Evolutionary conservation across 2,329 filamentous ascomycete species (phyloP), one percentile per base, ranked within the genome.

Genomic region (Sporothrix pallida): DNA sequence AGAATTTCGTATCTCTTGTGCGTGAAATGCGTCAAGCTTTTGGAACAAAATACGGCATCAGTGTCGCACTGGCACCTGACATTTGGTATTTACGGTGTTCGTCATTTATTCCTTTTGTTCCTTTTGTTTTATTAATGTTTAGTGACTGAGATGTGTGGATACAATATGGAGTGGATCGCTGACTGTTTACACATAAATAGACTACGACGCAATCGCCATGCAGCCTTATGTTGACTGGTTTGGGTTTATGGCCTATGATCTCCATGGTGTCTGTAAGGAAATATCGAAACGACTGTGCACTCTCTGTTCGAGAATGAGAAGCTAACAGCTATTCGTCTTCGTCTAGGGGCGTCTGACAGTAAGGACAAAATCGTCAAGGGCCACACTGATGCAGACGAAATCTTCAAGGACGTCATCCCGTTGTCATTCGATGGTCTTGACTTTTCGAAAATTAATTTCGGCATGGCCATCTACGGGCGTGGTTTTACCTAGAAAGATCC

Each of bases 201-300:
- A 63, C 31, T 63, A 42, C 15, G 37, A 63, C n/a, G 58, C 58
- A 4, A 20, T 42, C 1, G 26, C 58, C 5, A 63, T 63, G 58
- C 58, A 63, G 31, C 58, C 26, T 9, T 63, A 63, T 63, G 58
- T 63, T n/a, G 58, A 63, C 31, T 63, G 58, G 58, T 63, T 63
- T 42, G 58, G 58, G 1, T 63, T 63, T 42, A 63, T 63, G 58
- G 58, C 58, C 2, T 63, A 63, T 3, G 58, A 63, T 44, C 58
- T 63, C 10, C 58, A 63, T 42, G 58, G 58, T 10, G 58, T 63
- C 10, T 63, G 58, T 46, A 46, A 7, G 44, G 6, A 46, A 7
- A 46, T 46, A 46, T 46, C 12, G 44, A 46, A 46, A 46, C 44
- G 6, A 46, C 12, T 12, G 7, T 6, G 12, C 44, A 46, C 12